Evolutionary conservation across 2,329 filamentous ascomycete genomes (phyloP).

Genomic region (Pseudopyricularia javanii): DNA sequence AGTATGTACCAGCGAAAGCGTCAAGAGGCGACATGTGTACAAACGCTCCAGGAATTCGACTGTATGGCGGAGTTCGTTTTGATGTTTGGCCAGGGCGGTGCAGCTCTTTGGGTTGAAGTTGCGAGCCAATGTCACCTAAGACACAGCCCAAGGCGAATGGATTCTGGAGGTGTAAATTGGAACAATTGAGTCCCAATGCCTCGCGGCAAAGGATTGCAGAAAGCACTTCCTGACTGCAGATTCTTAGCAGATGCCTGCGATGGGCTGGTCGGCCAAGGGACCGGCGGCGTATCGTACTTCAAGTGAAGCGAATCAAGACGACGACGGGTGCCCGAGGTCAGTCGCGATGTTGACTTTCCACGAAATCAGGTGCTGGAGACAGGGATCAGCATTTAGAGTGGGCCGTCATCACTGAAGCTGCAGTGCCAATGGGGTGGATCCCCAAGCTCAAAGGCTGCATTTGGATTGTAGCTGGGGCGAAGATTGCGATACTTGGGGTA

Average conservation of each 20-base stretch:
- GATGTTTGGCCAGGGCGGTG: background rate
- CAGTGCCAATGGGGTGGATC: no score
- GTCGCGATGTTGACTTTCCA: background rate
- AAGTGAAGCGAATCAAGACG: background rate
- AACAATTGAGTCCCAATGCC: constrained; percentile 1
- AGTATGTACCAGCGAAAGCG: background rate
- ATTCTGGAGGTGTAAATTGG: background rate
- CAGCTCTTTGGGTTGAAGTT: background rate
- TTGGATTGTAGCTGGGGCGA: no score
- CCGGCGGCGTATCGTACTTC: background rate
- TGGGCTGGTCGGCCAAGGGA: background rate
- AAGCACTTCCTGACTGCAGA: background rate
- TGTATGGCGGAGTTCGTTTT: background rate
- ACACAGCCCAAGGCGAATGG: background rate
- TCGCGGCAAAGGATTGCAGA: background rate
- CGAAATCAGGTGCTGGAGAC: constrained; percentile 12
- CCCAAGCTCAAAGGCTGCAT: no score
- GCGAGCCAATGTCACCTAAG: background rate
- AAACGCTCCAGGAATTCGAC: background rate
- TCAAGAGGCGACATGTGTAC: constrained; percentile 1
- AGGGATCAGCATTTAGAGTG: background rate
- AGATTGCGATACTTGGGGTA: no score
- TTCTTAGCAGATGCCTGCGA: background rate
- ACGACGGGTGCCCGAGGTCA: background rate
- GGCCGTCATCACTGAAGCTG: background rate